These are phyloP conservation scores for Reticulascus tulasneorum DNA, from an alignment of 2,329 filamentous ascomycete species.

Conservation along the genomic window DNA sequence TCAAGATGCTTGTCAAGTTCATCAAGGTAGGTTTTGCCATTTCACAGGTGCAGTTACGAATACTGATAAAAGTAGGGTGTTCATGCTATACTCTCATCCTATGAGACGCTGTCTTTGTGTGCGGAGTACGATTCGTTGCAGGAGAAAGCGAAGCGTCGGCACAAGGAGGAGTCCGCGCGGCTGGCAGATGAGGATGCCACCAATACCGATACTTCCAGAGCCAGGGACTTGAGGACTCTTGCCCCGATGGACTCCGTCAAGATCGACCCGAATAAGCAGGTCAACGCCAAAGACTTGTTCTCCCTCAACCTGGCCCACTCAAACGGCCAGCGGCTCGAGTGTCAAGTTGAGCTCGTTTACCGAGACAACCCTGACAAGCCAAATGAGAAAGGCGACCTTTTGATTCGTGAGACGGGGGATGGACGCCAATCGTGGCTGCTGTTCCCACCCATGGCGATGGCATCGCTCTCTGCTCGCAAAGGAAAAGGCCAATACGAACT, in stretches of 20 bases:
- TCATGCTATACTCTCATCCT: slow-evolving; percentile 49
- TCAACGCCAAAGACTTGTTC: slow-evolving; percentile 87
- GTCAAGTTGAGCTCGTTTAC: slow-evolving; percentile 80
- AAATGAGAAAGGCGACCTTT: slow-evolving; percentile 72
- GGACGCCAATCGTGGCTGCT: slow-evolving; percentile 73
- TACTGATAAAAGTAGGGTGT: slow-evolving; percentile 39
- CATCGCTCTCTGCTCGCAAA: slow-evolving; percentile 72
- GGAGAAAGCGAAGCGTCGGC: slow-evolving; percentile 65
- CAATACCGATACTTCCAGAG: slow-evolving; percentile 75
- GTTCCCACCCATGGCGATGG: slow-evolving; percentile 79
- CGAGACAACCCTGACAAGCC: slow-evolving; percentile 72
- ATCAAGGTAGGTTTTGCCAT: slow-evolving; percentile 62
- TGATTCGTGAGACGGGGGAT: slow-evolving; percentile 85
- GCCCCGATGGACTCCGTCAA: slow-evolving; percentile 64
- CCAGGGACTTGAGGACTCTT: slow-evolving; percentile 74
- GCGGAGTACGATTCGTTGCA: slow-evolving; percentile 67
- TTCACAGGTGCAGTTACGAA: background rate
- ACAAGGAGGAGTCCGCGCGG: slow-evolving; percentile 66
- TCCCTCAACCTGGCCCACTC: slow-evolving; percentile 82
- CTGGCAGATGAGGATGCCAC: slow-evolving; percentile 79
- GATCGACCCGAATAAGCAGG: slow-evolving; percentile 75
- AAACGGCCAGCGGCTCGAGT: slow-evolving; percentile 83
- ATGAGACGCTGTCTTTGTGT: slow-evolving; percentile 35
- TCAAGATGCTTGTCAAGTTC: slow-evolving; percentile 84
- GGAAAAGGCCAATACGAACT: slow-evolving; percentile 69